Percentiles rank a stretch among this genome's conserved stretches.
Conservation (phyloP, 2,329 filamentous ascomycete genomes). For the Sodiomyces alkalinus region DNA sequence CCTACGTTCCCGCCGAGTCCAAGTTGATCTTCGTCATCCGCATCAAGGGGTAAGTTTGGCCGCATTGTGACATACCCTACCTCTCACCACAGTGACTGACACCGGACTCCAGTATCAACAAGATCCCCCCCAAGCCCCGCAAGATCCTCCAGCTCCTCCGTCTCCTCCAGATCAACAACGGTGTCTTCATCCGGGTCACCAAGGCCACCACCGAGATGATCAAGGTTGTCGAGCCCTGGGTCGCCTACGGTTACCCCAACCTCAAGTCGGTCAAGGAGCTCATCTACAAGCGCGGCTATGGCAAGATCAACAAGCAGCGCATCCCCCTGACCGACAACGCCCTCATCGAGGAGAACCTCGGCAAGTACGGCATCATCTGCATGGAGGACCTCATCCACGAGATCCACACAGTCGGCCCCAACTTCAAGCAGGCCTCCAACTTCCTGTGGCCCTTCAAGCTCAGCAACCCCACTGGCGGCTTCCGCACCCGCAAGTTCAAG, state of each 20-base stretch:
- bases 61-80: too few species aligned
- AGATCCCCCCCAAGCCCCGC: conserved; percentile 99
- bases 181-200: conserved; percentile 92
- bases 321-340: conserved; percentile 93
- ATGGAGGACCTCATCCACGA: conserved; percentile 99
- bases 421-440: conserved; percentile 99
- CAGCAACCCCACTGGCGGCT: conserved; percentile 92
- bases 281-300: conserved; percentile 99
- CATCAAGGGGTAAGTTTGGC: conserved; percentile 71
- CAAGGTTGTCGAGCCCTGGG: conserved; percentile 96
- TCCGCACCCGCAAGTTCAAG: conserved; percentile 95
- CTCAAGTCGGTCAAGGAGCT: conserved; percentile 98
- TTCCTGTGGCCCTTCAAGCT: conserved; percentile 99
- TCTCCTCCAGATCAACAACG: conserved; percentile 99
- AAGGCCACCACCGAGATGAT: conserved; percentile 97
- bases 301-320: conserved; percentile 97
- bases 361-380: conserved; percentile 98
- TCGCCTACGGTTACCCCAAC: conserved; percentile 99
- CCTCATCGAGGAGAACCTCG: conserved; percentile 91
- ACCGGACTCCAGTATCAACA: conserved; percentile 75
- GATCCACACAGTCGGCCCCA: conserved; percentile 96
- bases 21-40: conserved; percentile 97
- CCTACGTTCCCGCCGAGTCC: conserved; percentile 87
- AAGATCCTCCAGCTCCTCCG: conserved; percentile 99
- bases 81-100: conserved; percentile 8